These are phyloP conservation scores for Bacidia rubella DNA, from an alignment of 495 filamentous ascomycete genomes.

Conservation along the genomic window DNA sequence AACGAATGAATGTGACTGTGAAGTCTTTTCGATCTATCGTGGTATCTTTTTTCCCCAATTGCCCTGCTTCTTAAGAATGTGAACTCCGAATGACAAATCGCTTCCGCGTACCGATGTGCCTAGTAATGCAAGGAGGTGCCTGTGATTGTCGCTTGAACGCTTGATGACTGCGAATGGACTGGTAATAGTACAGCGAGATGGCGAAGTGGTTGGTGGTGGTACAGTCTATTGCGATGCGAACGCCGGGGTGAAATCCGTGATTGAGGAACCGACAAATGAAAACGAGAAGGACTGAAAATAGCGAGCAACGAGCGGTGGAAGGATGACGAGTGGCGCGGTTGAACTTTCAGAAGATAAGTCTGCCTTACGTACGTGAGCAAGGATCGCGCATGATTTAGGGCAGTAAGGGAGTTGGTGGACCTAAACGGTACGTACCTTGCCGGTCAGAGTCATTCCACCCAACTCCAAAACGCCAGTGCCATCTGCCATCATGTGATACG, in stretches of 20 bases:
- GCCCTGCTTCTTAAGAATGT: conserved; percentile 9
- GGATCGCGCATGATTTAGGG: conserved; percentile 15
- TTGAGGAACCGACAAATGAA: conserved; percentile 7
- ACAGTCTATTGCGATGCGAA: conserved; percentile 10
- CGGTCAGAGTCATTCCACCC: conserved; percentile 17
- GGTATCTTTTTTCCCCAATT: conserved; percentile 18
- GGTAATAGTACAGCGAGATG: conserved; percentile 16
- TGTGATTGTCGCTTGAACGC: conserved; percentile 9
- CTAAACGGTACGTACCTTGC: conserved; percentile 15
- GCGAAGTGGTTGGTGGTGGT: conserved; percentile 13
- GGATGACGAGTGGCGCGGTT: conserved; percentile 18
- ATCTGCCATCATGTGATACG: conserved; percentile 1
- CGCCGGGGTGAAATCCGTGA: conserved; percentile 3
- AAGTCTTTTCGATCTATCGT: conserved; percentile 19
- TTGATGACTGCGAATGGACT: conserved; percentile 8
- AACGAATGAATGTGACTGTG: conserved; percentile 13
- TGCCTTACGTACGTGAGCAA: conserved; percentile 16
- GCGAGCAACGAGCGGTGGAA: neutral
- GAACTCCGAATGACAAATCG: conserved; percentile 12
- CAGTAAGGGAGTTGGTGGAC: conserved; percentile 17
- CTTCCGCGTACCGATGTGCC: neutral
- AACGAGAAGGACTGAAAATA: conserved; percentile 5
- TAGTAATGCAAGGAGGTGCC: conserved; percentile 14
- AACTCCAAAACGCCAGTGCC: conserved; percentile 8
- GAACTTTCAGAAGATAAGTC: conserved; percentile 11